Evolutionary conservation across 306 rosid species (phyloP).

Genomic region (Rosa multiflora): DNA sequence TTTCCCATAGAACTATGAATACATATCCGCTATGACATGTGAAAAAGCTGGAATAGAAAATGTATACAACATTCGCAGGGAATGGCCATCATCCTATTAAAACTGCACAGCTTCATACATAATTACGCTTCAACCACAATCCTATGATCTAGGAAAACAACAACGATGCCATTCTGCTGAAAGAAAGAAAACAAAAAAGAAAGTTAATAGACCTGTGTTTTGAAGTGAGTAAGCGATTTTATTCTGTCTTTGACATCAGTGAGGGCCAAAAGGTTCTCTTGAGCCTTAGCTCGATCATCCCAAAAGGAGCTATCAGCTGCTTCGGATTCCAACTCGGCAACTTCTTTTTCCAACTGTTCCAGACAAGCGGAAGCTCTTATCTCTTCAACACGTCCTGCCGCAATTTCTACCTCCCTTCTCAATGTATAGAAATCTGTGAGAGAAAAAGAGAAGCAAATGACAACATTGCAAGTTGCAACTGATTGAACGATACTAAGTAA

Average conservation of each 20-base stretch:
- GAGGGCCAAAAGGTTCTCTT: conserved; percentile 63
- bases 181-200: not conserved
- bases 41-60: not conserved
- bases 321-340: conserved; percentile 68
- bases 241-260: conserved; percentile 84
- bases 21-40: not conserved
- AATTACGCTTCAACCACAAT: not conserved
- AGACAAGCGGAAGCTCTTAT: conserved; percentile 70
- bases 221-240: conserved; percentile 63
- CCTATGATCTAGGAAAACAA: conserved; percentile 2
- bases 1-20: not conserved
- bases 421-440: conserved; percentile 77
- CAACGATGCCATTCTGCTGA: not conserved
- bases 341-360: conserved; percentile 57
- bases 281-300: conserved; percentile 84
- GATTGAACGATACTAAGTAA: not conserved
- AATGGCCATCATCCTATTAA: not conserved
- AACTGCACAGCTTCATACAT: no score
- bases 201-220: conserved; percentile 59
- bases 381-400: conserved; percentile 66
- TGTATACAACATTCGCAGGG: not conserved
- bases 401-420: conserved; percentile 69
- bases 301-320: conserved; percentile 72
- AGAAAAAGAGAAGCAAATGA: conserved; percentile 10
- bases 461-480: conserved; percentile 4